Evolutionary conservation across 805 yeast species (phyloP), one percentile per base, ranked within the genome.

Genomic region (Cyberlindnera meyerae): DNA sequence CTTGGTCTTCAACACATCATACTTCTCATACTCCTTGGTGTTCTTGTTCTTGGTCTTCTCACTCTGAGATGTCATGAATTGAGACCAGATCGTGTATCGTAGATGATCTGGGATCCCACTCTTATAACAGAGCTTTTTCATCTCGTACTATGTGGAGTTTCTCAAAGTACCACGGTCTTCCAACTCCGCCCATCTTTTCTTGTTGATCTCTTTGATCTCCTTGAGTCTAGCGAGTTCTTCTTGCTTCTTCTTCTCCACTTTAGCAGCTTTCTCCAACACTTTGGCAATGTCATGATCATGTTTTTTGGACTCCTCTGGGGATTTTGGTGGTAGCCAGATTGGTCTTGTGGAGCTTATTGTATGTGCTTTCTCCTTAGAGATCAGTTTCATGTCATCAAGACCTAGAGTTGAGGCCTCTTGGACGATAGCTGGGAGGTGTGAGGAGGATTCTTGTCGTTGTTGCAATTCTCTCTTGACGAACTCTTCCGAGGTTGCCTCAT

Each of bases 291-390:
- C 82, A 27, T 60, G 55, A 31, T 73, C 66, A 52, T 82, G 90
- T 42, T 70, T 75, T 27, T 58, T 45, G 12, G 70, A 68, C 45
- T 82, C 89, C 12, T 58, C 57, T 4, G 57, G 47, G 16, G 73
- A 58, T 53, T 82, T 82, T 29, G 88, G 86, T 1, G 93, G 90
- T 29, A 82, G 59, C 68, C 79, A 75, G 3, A 71, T 61, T 8
- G 84, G 89, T 43, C 90, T 62, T 2, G 88, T 79, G 17, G 68
- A 63, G 1, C 79, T 60, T 12, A 68, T 47, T 29, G 63, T 46
- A 5, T 50, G 40, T 15, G 44, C 40, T 33, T 52, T 51, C 32
- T 48, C 57, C 34, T 42, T 39, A 1, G 87, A 79, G 2, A 82
- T 70, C 24, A 82, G 58, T 33, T 65, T 59, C 42, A 76, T 58